Conservation (phyloP, 73 alveolate species). For the Tetrahymena borealis region DNA sequence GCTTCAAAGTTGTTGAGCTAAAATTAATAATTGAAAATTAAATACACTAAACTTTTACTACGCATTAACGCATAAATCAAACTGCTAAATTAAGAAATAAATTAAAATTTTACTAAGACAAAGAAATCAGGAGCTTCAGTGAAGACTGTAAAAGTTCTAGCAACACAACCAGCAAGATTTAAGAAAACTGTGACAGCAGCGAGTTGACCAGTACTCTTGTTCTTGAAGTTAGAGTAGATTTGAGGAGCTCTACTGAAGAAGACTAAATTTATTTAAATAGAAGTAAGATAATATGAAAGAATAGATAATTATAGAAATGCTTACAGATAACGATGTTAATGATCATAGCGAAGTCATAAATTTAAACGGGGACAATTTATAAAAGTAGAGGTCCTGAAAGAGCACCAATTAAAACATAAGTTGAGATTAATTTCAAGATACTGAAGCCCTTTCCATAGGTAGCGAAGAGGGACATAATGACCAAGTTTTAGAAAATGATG, state of each 20-base stretch:
- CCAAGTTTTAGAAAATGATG: conserved; percentile 53
- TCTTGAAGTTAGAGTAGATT: conserved; percentile 54
- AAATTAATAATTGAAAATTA: background rate
- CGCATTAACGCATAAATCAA: background rate
- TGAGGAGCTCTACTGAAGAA: conserved; percentile 65
- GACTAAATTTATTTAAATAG: background rate
- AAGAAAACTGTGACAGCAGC: conserved; percentile 66
- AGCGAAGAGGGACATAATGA: conserved; percentile 58
- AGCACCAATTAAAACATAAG: conserved; percentile 47
- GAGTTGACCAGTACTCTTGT: conserved; percentile 78
- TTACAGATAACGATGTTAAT: background rate
- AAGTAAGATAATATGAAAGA: background rate
- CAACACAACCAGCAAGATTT: conserved; percentile 65
- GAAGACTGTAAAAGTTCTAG: conserved; percentile 74
- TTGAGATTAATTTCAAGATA: conserved; percentile 29
- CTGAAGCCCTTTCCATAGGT: conserved; percentile 42
- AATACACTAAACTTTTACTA: background rate
- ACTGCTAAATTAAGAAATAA: too few species aligned
- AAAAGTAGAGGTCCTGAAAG: background rate
- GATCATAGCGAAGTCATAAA: background rate
- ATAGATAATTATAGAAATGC: background rate
- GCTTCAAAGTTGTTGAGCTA: background rate
- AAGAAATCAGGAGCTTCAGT: conserved; percentile 49
- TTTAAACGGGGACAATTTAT: background rate
- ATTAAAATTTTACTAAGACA: background rate